Base-by-base conservation (phyloP, 352 stramenopile species). In the Phytopythium cucurbitacearum region DNA sequence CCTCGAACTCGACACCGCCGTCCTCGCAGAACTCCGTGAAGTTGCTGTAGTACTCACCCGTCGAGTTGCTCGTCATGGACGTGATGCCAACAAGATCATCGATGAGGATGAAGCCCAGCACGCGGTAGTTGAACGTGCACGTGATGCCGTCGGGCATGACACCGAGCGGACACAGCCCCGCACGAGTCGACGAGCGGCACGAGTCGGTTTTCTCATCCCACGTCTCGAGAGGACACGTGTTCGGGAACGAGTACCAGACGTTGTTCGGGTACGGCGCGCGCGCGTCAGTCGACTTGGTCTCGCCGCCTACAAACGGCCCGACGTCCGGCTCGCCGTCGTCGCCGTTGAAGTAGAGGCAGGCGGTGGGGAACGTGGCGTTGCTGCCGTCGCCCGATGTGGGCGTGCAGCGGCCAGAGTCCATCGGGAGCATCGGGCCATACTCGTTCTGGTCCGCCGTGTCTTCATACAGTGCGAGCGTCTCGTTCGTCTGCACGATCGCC, bases 201-300 rank as follows among this genome's bases (percentile, higher is more conserved):
- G 60, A 52, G 0, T 40, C 32, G 12, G 58, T 71, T 45, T 68
- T 69, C 16, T 63, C 40, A 5, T 15, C 44, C 60, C 67, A 82
- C 34, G 45, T 16, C 43, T 67, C 33, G 5, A 72, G 52, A 16
- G 78, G 73, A 47, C 79, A 90, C 34, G 76, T 68, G 62, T 88
- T 82, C 3, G 80, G 80, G 62, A 85, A 85, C 48, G 79, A 90
- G 64, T 76, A 90, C 80, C 80, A 90, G 28, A 69, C 51, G 34
- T 69, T 73, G 60, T 77, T 58, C 7, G 67, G 62, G 62, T 85
- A 88, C 21, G 67, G 64, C 1, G 63, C 73, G 3, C 69, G 64
- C 4, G 50, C 13, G 32, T 90, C 73, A 12, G 51, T 67, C 21
- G 55, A 49, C 48, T 83, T 78, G 4, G 44, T 46, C 33, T 66